These are phyloP conservation scores for Alternaria hordeiaustralica DNA, from an alignment of 2,329 filamentous ascomycete species.

Conservation along the genomic window DNA sequence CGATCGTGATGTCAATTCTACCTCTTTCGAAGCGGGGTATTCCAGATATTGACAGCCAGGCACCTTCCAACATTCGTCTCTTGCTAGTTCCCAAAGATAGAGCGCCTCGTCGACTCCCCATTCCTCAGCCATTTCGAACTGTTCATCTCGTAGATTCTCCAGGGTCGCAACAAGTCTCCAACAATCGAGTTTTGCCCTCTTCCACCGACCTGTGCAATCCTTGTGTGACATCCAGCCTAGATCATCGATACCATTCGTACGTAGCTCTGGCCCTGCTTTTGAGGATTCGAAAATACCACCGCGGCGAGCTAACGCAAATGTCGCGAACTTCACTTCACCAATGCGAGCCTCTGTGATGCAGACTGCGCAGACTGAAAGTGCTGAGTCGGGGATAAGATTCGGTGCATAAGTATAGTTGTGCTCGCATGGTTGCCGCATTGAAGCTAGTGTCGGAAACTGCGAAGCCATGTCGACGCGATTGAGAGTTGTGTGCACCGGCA, in stretches of 20 bases:
- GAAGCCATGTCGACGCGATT: not conserved
- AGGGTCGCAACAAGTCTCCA: slow-evolving; percentile 6
- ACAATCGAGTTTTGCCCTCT: slow-evolving; percentile 6
- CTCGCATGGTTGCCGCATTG: not conserved
- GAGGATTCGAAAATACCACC: slow-evolving; percentile 17
- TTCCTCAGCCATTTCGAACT: not conserved
- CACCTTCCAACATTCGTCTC: slow-evolving; percentile 5
- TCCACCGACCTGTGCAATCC: slow-evolving; percentile 1
- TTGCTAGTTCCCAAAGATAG: slow-evolving; percentile 9
- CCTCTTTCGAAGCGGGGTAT: not conserved
- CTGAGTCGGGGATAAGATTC: not conserved
- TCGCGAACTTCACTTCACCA: slow-evolving; percentile 7
- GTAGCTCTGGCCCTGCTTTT: not conserved
- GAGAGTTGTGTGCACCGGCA: not conserved
- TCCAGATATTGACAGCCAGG: slow-evolving; percentile 2
- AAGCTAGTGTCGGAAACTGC: not conserved
- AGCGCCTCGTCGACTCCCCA: slow-evolving; percentile 10
- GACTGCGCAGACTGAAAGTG: slow-evolving; percentile 2
- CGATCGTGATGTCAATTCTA: not conserved
- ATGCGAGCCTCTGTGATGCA: slow-evolving; percentile 14
- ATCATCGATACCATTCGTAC: not conserved
- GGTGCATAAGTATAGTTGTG: not conserved
- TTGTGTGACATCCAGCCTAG: not conserved
- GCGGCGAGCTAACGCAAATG: slow-evolving; percentile 9
- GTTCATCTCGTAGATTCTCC: slow-evolving; percentile 8